Evolutionary conservation across 768 basidiomycete species (phyloP), one percentile per base, ranked within the genome.

Genomic region (Hericium coralloides): DNA sequence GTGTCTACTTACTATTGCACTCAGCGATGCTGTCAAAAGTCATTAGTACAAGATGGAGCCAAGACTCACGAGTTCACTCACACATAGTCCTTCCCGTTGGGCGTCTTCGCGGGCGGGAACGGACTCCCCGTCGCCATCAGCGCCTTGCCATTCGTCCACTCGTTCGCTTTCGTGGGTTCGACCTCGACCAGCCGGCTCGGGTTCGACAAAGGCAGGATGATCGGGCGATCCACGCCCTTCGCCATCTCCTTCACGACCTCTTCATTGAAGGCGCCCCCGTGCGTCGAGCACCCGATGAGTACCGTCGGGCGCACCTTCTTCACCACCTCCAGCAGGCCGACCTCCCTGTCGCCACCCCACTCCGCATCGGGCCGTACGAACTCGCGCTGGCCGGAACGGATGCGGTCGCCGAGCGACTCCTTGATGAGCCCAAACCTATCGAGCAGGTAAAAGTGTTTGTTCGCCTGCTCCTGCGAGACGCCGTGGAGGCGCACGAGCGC

Each of bases 201-300:
- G 69, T 95, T 95, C 41, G 83, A 86, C 48, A 95, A 76, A 15
- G 92, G 89, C 64, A 93, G 77, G 60, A 95, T 89, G 64, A 93
- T 87, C 0, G 92, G 92, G 58, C 86, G 73, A 22, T 87, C 85
- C 43, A 79, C 79, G 52, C 79, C 74, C 60, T 79, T 80, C 26
- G 79, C 76, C 89, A 94, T 86, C 25, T 79, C 77, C 65, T 75
- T 74, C 37, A 90, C 72, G 41, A 91, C 74, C 56, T 87, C 83
- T 70, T 89, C 80, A 4, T 79, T 85, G 70, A 95, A 95, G 31
- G 84, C 87, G 4, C 88, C 86, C 18, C 80, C 76, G 51, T 81
- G 76, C 2, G 92, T 93, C 56, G 89, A 92, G 57, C 85, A 88
- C 31, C 92, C 92, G 60, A 95, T 89, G 49, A 95, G 68, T 12